Conservation (phyloP, 1,139 yeast genomes). For the Diutina pseudorugosa region DNA sequence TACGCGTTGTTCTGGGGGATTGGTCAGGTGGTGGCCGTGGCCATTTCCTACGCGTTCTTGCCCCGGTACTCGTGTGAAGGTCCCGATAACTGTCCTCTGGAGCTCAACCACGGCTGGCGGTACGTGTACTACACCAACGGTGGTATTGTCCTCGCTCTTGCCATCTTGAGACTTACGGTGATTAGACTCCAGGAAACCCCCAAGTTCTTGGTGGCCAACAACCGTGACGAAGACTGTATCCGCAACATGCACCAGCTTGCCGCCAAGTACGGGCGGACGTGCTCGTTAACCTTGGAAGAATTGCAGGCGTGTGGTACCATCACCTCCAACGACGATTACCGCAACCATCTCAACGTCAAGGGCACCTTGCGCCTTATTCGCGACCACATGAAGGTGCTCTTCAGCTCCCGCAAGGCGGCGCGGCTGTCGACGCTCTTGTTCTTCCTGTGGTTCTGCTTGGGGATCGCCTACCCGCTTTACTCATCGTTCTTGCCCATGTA, state of each 20-base stretch:
- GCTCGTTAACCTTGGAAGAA: slow-evolving; percentile 32
- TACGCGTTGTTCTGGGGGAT: slow-evolving; percentile 55
- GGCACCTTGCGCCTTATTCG: slow-evolving; percentile 9
- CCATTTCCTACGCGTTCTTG: slow-evolving; percentile 47
- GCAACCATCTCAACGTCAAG: background rate
- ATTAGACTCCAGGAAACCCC: slow-evolving; percentile 44
- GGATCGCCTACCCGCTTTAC: slow-evolving; percentile 40
- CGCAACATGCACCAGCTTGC: slow-evolving; percentile 25
- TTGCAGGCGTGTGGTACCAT: slow-evolving; percentile 31
- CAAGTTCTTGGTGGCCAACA: slow-evolving; percentile 39
- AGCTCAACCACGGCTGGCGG: slow-evolving; percentile 47
- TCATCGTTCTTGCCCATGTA: slow-evolving; percentile 38
- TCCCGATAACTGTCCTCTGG: slow-evolving; percentile 30
- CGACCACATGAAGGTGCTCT: slow-evolving; percentile 22
- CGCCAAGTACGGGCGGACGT: slow-evolving; percentile 25
- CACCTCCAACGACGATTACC: slow-evolving; percentile 10
- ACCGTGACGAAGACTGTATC: slow-evolving; percentile 40
- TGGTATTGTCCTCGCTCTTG: slow-evolving; percentile 37
- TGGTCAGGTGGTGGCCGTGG: slow-evolving; percentile 44
- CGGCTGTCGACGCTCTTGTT: slow-evolving; percentile 28
- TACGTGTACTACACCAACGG: slow-evolving; percentile 44
- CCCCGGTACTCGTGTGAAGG: slow-evolving; percentile 34
- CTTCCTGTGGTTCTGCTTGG: slow-evolving; percentile 26
- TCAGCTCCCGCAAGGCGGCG: slow-evolving; percentile 24
- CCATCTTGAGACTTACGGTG: slow-evolving; percentile 33